A percentile compares a stretch with the other conserved stretches of the same genome.
Evolutionary conservation across 2,329 filamentous ascomycete species (phyloP).

Genomic region (Sporothrix variecibatus): DNA sequence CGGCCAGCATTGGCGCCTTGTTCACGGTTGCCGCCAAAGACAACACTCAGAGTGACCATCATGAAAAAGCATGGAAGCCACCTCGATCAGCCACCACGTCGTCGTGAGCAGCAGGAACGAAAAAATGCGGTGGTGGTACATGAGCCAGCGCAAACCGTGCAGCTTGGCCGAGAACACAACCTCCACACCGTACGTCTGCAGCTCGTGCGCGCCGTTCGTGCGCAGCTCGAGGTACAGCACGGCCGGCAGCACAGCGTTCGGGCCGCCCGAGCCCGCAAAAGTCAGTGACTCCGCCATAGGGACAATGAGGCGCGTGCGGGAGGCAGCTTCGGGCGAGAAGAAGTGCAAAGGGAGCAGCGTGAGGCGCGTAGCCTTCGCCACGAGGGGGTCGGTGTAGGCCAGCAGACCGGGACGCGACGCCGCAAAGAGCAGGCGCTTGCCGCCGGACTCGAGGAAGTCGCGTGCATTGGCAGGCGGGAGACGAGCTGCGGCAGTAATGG

Average conservation of each 20-base stretch:
- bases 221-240: conserved; percentile 65
- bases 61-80: conserved; percentile 64
- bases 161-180: conserved; percentile 75
- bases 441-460: conserved; percentile 41
- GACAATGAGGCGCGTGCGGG: conserved; percentile 65
- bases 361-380: conserved; percentile 62
- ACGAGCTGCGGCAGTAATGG: conserved; percentile 33
- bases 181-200: conserved; percentile 74
- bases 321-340: conserved; percentile 61
- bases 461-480: conserved; percentile 32
- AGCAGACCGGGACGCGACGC: conserved; percentile 76
- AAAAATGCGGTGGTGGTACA: conserved; percentile 78
- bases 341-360: conserved; percentile 70
- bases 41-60: conserved; percentile 59
- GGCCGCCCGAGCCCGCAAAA: conserved; percentile 52
- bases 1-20: background rate
- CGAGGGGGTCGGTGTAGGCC: conserved; percentile 72
- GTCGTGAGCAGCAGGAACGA: conserved; percentile 69
- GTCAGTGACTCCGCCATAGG: conserved; percentile 72
- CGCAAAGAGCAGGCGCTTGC: conserved; percentile 54
- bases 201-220: conserved; percentile 47
- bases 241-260: conserved; percentile 44
- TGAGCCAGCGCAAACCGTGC: conserved; percentile 75
- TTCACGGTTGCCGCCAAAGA: background rate
- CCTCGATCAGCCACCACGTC: conserved; percentile 75